phyloP scores from a whole-genome alignment of 805 yeast species.

The Brettanomyces custersianus region DNA sequence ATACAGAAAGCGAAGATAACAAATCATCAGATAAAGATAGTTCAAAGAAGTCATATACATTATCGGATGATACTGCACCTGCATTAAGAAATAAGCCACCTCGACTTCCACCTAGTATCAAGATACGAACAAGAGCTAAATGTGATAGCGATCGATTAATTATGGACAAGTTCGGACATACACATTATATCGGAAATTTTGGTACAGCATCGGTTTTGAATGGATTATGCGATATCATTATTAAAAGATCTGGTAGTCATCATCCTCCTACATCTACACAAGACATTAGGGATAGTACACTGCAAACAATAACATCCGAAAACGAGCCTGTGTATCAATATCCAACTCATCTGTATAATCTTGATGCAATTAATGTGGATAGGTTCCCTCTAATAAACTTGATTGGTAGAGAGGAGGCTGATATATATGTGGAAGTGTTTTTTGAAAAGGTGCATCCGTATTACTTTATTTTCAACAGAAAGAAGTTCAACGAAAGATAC shows the following conservation, averaged over 20 bases:
- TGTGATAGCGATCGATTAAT: constrained; percentile 28
- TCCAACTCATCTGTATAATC: constrained; percentile 25
- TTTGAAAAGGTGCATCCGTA: constrained; percentile 36
- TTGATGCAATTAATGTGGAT: constrained; percentile 23
- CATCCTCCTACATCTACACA: constrained; percentile 28
- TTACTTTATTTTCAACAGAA: constrained; percentile 31
- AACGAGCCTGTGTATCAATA: constrained; percentile 26
- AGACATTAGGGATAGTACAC: constrained; percentile 24
- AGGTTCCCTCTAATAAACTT: constrained; percentile 32
- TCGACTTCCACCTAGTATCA: neutral
- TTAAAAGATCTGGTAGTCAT: constrained; percentile 25
- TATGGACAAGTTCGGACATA: constrained; percentile 36
- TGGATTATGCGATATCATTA: constrained; percentile 33
- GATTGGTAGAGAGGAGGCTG: constrained; percentile 27
- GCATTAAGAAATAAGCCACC: neutral
- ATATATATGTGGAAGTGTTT: constrained; percentile 28
- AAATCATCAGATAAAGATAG: neutral
- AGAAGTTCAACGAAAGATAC: constrained; percentile 25
- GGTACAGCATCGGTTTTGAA: constrained; percentile 37
- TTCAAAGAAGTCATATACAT: neutral
- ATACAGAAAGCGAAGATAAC: constrained; percentile 8
- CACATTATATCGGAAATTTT: constrained; percentile 38
- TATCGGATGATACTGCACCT: too few relatives aligned
- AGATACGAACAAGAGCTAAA: constrained; percentile 7
- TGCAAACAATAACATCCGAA: constrained; percentile 27